phyloP scores from a whole-genome alignment of 2,329 filamentous ascomycete species.

The Fusarium palustre region DNA sequence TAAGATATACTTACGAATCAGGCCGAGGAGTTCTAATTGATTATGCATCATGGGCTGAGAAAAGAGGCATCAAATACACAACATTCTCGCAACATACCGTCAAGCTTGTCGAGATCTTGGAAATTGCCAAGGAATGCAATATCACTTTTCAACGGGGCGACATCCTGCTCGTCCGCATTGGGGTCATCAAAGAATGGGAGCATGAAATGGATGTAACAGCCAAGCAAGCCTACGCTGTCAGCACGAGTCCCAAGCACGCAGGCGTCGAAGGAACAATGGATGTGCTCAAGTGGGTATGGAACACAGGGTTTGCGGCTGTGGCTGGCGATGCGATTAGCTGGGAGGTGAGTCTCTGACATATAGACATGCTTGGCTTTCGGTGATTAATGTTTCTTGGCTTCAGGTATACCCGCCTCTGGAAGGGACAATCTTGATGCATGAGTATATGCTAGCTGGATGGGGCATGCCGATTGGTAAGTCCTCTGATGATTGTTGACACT shows the following conservation, averaged over 20 bases:
- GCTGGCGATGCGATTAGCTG: constrained; percentile 67
- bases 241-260: constrained; percentile 47
- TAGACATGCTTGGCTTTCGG: not conserved
- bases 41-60: constrained; percentile 59
- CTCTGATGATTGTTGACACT: rapidly evolving
- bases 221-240: constrained; percentile 53
- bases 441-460: constrained; percentile 62
- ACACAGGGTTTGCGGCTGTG: constrained; percentile 66
- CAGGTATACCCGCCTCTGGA: constrained; percentile 43
- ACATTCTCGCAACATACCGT: constrained; percentile 55
- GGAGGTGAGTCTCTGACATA: constrained; percentile 56
- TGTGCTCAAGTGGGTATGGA: constrained; percentile 69
- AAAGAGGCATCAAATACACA: constrained; percentile 53
- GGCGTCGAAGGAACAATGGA: constrained; percentile 63
- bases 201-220: constrained; percentile 52
- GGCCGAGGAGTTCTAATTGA: constrained; percentile 65
- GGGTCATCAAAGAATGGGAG: constrained; percentile 59
- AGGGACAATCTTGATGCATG: constrained; percentile 51
- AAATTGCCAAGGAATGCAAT: constrained; percentile 55
- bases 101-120: constrained; percentile 48
- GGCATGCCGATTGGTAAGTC: constrained; percentile 53
- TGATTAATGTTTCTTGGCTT: not conserved
- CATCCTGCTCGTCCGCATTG: constrained; percentile 66
- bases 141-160: constrained; percentile 63
- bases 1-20: rapidly evolving